phyloP scores from a whole-genome alignment of 2,329 filamentous ascomycete species.

The Domatiomyces catenatus region DNA sequence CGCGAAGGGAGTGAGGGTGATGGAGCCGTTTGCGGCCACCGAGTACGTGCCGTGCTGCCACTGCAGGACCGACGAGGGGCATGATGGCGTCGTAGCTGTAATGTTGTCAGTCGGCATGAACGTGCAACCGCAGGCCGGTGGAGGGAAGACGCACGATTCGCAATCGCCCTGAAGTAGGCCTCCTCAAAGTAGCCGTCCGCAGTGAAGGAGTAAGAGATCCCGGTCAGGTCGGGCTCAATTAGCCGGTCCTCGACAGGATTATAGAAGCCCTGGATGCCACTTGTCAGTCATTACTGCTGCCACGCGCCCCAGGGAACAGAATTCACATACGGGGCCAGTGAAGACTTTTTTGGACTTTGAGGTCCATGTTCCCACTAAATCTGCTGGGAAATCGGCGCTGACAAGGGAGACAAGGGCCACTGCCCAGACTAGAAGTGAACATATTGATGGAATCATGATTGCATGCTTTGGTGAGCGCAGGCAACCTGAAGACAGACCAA shows the following conservation, averaged over 20 bases:
- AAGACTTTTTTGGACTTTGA: constrained; percentile 55
- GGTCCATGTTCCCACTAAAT: constrained; percentile 55
- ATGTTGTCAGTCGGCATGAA: not conserved
- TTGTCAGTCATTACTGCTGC: not conserved
- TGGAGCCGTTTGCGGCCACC: constrained; percentile 40
- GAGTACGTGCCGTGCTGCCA: constrained; percentile 56
- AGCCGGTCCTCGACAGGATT: constrained; percentile 50
- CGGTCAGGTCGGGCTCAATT: constrained; percentile 49
- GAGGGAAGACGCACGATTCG: constrained; percentile 44
- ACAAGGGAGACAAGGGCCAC: constrained; percentile 7
- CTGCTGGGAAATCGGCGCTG: constrained; percentile 14
- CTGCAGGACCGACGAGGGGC: constrained; percentile 51
- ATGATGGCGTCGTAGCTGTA: constrained; percentile 43
- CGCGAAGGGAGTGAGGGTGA: constrained; percentile 44
- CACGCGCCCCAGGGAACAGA: not conserved
- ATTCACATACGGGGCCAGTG: constrained; percentile 48
- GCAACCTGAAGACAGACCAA: too few species aligned
- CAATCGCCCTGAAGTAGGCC: constrained; percentile 52
- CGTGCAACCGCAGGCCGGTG: not conserved
- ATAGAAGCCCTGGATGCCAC: constrained; percentile 45
- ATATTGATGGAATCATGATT: constrained; percentile 12
- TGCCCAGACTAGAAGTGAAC: constrained; percentile 6
- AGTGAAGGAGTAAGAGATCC: constrained; percentile 61
- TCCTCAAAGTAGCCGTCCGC: constrained; percentile 52
- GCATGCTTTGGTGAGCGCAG: constrained; percentile 2